Base-by-base conservation (phyloP, 2,329 filamentous ascomycete species). In the Phialocephala sp. region DNA sequence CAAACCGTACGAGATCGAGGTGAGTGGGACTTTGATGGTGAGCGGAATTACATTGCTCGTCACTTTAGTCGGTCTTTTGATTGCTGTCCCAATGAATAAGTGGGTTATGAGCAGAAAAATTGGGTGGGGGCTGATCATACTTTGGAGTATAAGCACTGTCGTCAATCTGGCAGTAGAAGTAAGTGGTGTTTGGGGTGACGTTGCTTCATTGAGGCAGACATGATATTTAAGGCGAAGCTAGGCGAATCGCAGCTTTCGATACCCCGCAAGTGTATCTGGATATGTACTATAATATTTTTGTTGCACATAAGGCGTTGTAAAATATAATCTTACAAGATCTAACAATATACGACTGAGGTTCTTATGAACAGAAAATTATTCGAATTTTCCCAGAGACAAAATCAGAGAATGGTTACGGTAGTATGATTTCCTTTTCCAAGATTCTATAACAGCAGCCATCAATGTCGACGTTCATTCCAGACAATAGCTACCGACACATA, bases 41-140 rank as follows among this genome's bases (percentile, higher is more conserved):
- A 94, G 90, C 60, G 91, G 92, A 0, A 84, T 91, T n/a, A 94
- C 92, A 1, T 81, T 99, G 69, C 81, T 99, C 24, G 75, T 93
- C 35, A 97, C 93, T 1, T 82, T 99, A 20, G 79, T 94, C 4
- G 88, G 90, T 2, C 79, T 99, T 70, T 81, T 99, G 67, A 84
- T 97, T 35, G 83, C 89, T 0, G 92, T 99, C 61, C 95, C 95
- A 5, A 76, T 90, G 80, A 97, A 95, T 78, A 87, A 88, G 69
- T 97, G 94, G 94, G 82, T 90, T 47, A 89, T 97, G 86, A 93
- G 88, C 75, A 85, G 89, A 61, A 89, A 84, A 77, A 92, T 99
- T 72, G 95, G 95, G 15, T 91, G 88, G 84, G 87, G 87, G 0
- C 77, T 98, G 72, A 91, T 99, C 72, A 84, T 81, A 11, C 78